Evolutionary conservation across 1,139 yeast genomes (phyloP).

Genomic region (Pneumocystis canis): DNA sequence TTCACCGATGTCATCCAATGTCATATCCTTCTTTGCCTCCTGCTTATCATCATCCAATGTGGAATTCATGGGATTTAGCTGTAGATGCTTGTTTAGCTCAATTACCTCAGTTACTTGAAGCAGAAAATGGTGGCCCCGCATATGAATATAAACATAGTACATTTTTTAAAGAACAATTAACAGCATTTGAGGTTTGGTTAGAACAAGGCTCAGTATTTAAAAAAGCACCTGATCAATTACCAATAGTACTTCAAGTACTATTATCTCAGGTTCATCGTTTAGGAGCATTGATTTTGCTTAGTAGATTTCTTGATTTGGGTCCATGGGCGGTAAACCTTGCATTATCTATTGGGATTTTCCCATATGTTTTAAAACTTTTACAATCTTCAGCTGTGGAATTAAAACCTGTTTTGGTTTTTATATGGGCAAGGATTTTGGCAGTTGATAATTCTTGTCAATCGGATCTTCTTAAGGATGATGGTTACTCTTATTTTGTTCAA

Average conservation of each 20-base stretch:
- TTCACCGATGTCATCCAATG: constrained; percentile 83
- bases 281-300: constrained; percentile 68
- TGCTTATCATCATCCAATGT: constrained; percentile 70
- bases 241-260: constrained; percentile 82
- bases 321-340: constrained; percentile 97
- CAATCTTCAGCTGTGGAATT: constrained; percentile 94
- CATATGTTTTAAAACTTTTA: constrained; percentile 74
- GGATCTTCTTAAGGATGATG: constrained; percentile 81
- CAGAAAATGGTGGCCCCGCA: constrained; percentile 24
- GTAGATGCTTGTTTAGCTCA: constrained; percentile 77
- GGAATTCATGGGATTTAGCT: constrained; percentile 98
- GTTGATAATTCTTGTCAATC: constrained; percentile 86
- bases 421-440: constrained; percentile 97
- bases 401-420: constrained; percentile 84
- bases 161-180: constrained; percentile 86
- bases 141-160: constrained; percentile 70
- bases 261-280: constrained; percentile 88
- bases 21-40: constrained; percentile 91
- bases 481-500: constrained; percentile 72
- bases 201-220: constrained; percentile 68
- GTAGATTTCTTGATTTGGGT: constrained; percentile 80
- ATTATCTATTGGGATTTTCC: constrained; percentile 85
- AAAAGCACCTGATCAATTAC: constrained; percentile 87
- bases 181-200: constrained; percentile 93
- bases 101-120: constrained; percentile 26